phyloP scores from a whole-genome alignment of 1,284 basidiomycete genomes.

The Ceratobasidium papillatum region DNA sequence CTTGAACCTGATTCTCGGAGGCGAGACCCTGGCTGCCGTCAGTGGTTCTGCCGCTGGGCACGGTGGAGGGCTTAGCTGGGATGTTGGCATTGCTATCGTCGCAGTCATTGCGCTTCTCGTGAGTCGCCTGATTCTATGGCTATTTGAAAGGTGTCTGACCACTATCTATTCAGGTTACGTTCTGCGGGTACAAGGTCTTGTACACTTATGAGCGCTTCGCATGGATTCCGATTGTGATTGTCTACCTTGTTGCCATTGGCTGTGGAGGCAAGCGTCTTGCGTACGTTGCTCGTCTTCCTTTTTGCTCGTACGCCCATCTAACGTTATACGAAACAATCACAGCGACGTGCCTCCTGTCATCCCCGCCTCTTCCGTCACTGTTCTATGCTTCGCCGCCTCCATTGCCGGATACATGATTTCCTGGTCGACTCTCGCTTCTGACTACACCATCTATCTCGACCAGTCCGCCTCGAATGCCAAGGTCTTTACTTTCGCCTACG shows the following conservation, averaged over 20 bases:
- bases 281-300: slow-evolving; percentile 20
- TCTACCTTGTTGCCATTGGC: slow-evolving; percentile 49
- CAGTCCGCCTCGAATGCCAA: slow-evolving; percentile 43
- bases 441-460: slow-evolving; percentile 47
- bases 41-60: slow-evolving; percentile 43
- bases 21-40: slow-evolving; percentile 49
- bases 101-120: slow-evolving; percentile 45
- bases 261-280: slow-evolving; percentile 35
- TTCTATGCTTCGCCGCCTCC: slow-evolving; percentile 47
- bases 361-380: slow-evolving; percentile 46
- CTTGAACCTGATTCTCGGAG: slow-evolving; percentile 55
- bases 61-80: slow-evolving; percentile 49
- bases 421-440: slow-evolving; percentile 50
- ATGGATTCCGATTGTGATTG: slow-evolving; percentile 54
- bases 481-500: slow-evolving; percentile 55
- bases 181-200: slow-evolving; percentile 52
- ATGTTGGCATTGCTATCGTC: slow-evolving; percentile 52
- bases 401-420: slow-evolving; percentile 51
- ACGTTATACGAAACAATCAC: background rate
- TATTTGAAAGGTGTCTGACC: background rate
- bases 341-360: slow-evolving; percentile 16
- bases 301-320: background rate
- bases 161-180: slow-evolving; percentile 20
- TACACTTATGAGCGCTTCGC: slow-evolving; percentile 49
- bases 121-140: background rate